phyloP scores from a whole-genome alignment of 176 grass and related monocot species.

The Bothriochloa decipiens region DNA sequence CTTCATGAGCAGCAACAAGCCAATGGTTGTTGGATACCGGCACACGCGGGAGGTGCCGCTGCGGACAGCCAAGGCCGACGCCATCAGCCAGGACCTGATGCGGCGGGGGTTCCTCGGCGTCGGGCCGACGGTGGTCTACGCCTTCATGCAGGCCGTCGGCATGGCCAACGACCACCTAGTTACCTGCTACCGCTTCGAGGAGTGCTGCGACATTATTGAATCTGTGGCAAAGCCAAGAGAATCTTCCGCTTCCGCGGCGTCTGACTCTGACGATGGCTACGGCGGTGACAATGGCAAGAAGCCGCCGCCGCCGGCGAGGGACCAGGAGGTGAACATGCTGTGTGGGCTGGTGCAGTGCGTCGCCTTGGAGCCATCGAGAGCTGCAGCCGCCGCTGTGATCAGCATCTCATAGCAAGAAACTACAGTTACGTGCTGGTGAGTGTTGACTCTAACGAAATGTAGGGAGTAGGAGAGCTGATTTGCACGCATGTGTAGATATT shows the following conservation, averaged over 20 bases:
- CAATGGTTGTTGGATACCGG: constrained; percentile 64
- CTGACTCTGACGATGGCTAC: not conserved
- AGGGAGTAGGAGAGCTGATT: constrained; percentile 25
- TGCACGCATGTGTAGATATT: constrained; percentile 5
- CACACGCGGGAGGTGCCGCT: constrained; percentile 78
- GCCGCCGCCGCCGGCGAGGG: constrained; percentile 7
- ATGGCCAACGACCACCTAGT: constrained; percentile 93
- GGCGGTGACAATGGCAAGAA: not conserved
- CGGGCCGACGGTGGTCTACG: constrained; percentile 85
- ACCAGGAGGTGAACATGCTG: constrained; percentile 43
- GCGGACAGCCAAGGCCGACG: constrained; percentile 82
- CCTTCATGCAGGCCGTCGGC: constrained; percentile 97
- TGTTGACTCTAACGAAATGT: not conserved
- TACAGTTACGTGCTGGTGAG: not conserved
- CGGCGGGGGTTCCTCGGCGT: constrained; percentile 80
- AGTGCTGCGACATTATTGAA: constrained; percentile 47
- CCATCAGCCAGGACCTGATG: constrained; percentile 87
- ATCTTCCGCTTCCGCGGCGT: not conserved
- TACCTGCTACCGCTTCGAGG: constrained; percentile 74
- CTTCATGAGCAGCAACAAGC: constrained; percentile 73
- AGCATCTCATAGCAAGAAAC: constrained; percentile 58
- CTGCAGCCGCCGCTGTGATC: constrained; percentile 23
- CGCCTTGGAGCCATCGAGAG: constrained; percentile 38
- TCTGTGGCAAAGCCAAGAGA: too few species aligned
- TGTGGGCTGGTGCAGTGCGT: constrained; percentile 45